Percentiles rank a stretch among this genome's conserved stretches.
phyloP scores from a whole-genome alignment of 2,329 filamentous ascomycete species.

The Diaporthe nobilis region DNA sequence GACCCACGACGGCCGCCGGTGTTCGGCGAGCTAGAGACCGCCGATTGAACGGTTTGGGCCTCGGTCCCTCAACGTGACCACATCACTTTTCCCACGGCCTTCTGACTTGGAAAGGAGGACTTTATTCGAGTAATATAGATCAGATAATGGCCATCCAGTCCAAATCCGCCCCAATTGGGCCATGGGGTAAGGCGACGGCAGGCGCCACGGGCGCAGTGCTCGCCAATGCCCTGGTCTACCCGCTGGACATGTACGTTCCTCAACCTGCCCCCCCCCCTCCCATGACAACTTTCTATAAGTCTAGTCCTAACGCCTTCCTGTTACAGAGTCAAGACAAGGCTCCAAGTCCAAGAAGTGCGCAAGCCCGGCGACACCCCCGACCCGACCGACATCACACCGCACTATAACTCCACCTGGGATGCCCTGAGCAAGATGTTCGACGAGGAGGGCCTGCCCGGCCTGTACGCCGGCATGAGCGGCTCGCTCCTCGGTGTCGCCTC shows the following conservation, averaged over 20 bases:
- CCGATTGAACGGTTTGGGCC: conserved; percentile 55
- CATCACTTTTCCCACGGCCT: not conserved
- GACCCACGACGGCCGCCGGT: conserved; percentile 38
- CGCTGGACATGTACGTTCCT: conserved; percentile 86
- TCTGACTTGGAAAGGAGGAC: not conserved
- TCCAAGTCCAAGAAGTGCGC: conserved; percentile 92
- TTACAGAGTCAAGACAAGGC: conserved; percentile 89
- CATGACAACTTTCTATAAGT: not conserved
- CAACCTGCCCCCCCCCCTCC: conserved; percentile 41
- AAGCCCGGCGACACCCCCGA: conserved; percentile 62
- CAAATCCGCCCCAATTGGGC: conserved; percentile 81
- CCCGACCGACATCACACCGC: conserved; percentile 67
- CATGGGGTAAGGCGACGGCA: conserved; percentile 93
- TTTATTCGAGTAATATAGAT: conserved; percentile 58
- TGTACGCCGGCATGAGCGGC: conserved; percentile 91
- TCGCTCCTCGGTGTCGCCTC: conserved; percentile 92
- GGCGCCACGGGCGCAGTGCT: conserved; percentile 94
- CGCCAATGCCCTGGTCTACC: conserved; percentile 96
- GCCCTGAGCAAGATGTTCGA: conserved; percentile 87
- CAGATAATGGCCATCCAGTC: conserved; percentile 67
- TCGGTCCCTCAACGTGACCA: conserved; percentile 63
- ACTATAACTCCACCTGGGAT: conserved; percentile 91
- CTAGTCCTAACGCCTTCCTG: conserved; percentile 50
- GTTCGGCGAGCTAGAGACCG: conserved; percentile 35
- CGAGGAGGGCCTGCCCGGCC: conserved; percentile 83